phyloP scores from a whole-genome alignment of 1,139 yeast species.

The Hanseniaspora sp. region DNA sequence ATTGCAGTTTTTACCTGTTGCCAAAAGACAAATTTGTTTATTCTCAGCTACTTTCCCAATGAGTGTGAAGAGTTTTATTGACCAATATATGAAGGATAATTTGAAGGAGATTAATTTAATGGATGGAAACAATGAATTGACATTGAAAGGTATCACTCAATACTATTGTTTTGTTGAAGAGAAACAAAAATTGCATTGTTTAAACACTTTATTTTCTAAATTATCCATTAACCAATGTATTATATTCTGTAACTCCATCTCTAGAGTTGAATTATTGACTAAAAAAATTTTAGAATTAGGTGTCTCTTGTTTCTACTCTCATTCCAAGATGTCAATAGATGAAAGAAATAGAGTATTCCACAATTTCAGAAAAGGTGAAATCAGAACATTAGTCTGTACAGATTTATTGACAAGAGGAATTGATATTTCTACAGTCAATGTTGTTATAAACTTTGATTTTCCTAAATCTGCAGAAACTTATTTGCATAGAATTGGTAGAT shows the following conservation, averaged over 20 bases:
- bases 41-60: conserved; percentile 95
- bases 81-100: conserved; percentile 62
- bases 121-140: conserved; percentile 63
- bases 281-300: conserved; percentile 94
- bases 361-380: conserved; percentile 96
- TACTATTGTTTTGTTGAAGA: conserved; percentile 97
- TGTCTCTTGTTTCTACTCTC: conserved; percentile 92
- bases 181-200: conserved; percentile 86
- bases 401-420: conserved; percentile 97
- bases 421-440: conserved; percentile 97
- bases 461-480: conserved; percentile 97
- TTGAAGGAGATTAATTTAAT: conserved; percentile 93
- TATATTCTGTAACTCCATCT: conserved; percentile 92
- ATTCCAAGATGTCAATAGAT: conserved; percentile 94
- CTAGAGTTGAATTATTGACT: conserved; percentile 88
- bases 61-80: conserved; percentile 87
- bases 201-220: conserved; percentile 87
- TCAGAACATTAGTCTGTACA: conserved; percentile 91
- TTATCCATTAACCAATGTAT: conserved; percentile 92
- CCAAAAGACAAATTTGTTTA: conserved; percentile 69
- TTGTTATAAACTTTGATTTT: conserved; percentile 93
- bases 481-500: conserved; percentile 96
- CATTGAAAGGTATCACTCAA: conserved; percentile 91
- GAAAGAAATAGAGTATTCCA: conserved; percentile 97
- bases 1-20: conserved; percentile 63